Base-by-base conservation (phyloP, 1,284 basidiomycete species). In the Tranzscheliella williamsii region DNA sequence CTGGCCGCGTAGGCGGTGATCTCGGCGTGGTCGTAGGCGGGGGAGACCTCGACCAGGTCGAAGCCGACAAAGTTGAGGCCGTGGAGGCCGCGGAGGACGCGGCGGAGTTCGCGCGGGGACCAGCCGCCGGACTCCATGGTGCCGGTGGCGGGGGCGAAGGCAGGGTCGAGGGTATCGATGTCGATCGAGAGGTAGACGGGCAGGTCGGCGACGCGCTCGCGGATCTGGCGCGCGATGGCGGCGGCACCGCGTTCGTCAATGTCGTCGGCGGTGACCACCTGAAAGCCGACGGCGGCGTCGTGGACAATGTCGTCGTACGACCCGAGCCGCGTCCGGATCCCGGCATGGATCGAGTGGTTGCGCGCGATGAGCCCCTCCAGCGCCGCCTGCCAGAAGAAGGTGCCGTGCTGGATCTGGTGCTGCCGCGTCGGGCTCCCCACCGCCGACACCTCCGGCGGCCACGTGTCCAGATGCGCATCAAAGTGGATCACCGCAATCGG, bases 291-390 rank as follows among this genome's bases (percentile, higher is more conserved):
- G 15, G 42, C 48, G 20, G 40, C 37, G 44, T 68, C 65, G 54
- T 70, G 58, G 11, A 39, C 34, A 18, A 61, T 53, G 26, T 57
- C 62, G 45, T 68, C 53, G 33, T 53, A 52, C 11, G 42, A 64
- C 31, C 58, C 57, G 7, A 67, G 71, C 53, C 63, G 52, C 75
- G 82, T 74, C 61, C 77, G 81, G 61, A 78, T 82, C 85, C 86
- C 87, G 86, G 86, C 86, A 87, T 87, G 86, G 84, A 83, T 89
- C 73, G 87, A 90, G 39, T 85, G 83, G 64, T 87, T 78, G 37
- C 73, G 65, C 24, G 72, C 74, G 51, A 81, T 78, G 40, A 78
- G 77, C 0, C 79, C 79, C 18, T 78, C 74, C 30, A 79, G 74
- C 23, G 78, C 77, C 2, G 79, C 79, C 42, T 78, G 77, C 78